Evolutionary conservation across 1,284 basidiomycete species (phyloP).

Genomic region (Malassezia caprae): DNA sequence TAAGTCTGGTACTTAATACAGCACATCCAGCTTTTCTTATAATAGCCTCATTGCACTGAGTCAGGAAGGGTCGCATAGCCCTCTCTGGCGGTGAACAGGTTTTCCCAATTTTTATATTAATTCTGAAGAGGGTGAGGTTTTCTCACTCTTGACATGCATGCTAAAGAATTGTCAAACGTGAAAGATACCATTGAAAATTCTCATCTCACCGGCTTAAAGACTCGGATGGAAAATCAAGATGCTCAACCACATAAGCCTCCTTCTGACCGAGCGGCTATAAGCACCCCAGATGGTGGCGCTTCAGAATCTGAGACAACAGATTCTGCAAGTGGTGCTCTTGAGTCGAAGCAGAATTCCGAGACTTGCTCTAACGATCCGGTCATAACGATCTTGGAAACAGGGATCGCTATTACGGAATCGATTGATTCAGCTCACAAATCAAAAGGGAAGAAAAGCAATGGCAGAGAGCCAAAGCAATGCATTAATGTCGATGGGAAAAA

Average conservation of each 20-base stretch:
- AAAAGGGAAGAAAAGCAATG: neutral
- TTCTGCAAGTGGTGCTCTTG: neutral
- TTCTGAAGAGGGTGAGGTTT: neutral
- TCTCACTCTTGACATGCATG: neutral
- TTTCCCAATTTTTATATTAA: neutral
- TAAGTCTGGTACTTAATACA: neutral
- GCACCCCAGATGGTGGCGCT: neutral
- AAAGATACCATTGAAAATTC: neutral
- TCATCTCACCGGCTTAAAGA: neutral
- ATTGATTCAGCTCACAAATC: neutral
- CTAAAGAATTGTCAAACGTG: neutral
- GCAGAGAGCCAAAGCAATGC: conserved; percentile 1
- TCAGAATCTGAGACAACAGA: neutral
- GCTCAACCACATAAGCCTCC: neutral
- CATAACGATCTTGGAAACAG: neutral
- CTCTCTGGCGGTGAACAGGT: neutral
- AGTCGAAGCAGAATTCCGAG: neutral
- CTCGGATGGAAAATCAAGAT: neutral
- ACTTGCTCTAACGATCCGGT: neutral
- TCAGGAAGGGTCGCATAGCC: neutral
- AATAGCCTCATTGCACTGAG: neutral
- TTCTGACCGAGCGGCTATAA: neutral
- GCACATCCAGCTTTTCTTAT: neutral
- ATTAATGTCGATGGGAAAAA: conserved; percentile 47
- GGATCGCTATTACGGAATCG: neutral